A percentile compares a stretch with the other conserved stretches of the same genome.
Conservation (phyloP, 106 monocot species). For the Gastrodia elata region DNA sequence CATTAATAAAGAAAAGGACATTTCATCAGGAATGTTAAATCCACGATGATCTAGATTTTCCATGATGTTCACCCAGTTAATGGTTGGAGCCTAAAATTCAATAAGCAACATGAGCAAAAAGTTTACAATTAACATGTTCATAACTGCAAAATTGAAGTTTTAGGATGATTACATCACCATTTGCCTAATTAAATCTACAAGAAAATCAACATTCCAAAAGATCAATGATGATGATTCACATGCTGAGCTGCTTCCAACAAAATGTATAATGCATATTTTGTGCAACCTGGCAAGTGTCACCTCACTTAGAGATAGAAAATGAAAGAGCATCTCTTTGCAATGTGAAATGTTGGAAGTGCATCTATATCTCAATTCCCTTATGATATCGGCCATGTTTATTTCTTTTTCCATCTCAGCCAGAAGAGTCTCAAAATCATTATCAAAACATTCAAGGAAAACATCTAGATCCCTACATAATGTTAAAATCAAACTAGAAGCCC, state of each 20-base stretch:
- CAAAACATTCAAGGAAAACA: conserved; percentile 25
- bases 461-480: conserved; percentile 46
- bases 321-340: conserved; percentile 73
- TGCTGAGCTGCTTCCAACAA: conserved; percentile 34
- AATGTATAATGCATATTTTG: conserved; percentile 52
- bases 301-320: conserved; percentile 77
- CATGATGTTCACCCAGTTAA: conserved; percentile 66
- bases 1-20: conserved; percentile 67
- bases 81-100: conserved; percentile 60
- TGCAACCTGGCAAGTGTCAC: conserved; percentile 52
- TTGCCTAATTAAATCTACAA: conserved; percentile 79
- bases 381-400: conserved; percentile 71
- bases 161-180: conserved; percentile 40
- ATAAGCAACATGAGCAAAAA: neutral
- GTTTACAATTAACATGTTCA: neutral
- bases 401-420: conserved; percentile 72
- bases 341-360: conserved; percentile 53
- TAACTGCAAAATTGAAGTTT: neutral
- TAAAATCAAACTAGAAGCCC: neutral
- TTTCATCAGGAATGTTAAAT: conserved; percentile 69
- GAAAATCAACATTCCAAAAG: conserved; percentile 83
- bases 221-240: conserved; percentile 37
- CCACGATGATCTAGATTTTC: conserved; percentile 86
- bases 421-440: conserved; percentile 71
- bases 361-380: conserved; percentile 81